These are phyloP conservation scores for Emmonsia crescens DNA, from an alignment of 2,329 filamentous ascomycete species.

Conservation along the genomic window DNA sequence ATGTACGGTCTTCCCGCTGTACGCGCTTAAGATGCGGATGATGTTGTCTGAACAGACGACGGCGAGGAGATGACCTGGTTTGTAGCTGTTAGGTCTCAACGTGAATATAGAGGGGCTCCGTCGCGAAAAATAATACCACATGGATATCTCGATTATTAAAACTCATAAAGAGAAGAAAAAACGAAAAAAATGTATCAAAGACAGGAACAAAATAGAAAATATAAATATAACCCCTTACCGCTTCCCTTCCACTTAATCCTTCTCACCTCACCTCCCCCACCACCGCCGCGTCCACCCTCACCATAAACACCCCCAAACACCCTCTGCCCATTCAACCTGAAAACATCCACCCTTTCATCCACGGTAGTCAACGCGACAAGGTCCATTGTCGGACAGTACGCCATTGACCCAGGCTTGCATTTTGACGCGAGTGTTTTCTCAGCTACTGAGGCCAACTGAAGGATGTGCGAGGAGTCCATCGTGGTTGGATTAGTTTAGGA, in stretches of 20 bases:
- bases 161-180: neutral
- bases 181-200: neutral
- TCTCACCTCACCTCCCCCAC: slow-evolving; percentile 25
- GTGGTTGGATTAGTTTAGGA: neutral
- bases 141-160: neutral
- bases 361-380: slow-evolving; percentile 61
- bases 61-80: slow-evolving; percentile 55
- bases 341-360: slow-evolving; percentile 61
- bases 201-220: neutral
- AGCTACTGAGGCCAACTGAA: slow-evolving; percentile 28
- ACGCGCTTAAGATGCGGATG: slow-evolving; percentile 64
- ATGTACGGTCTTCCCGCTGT: slow-evolving; percentile 72
- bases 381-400: slow-evolving; percentile 77
- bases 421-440: slow-evolving; percentile 32
- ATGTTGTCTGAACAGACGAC: slow-evolving; percentile 74
- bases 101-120: neutral
- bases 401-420: slow-evolving; percentile 43
- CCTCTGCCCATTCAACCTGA: slow-evolving; percentile 64
- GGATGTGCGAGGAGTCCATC: neutral
- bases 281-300: slow-evolving; percentile 22
- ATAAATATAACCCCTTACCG: slow-evolving; percentile 37
- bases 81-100: slow-evolving; percentile 4
- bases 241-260: slow-evolving; percentile 55
- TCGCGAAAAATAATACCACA: slow-evolving; percentile 3
- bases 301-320: slow-evolving; percentile 44